Percentiles rank a stretch among this genome's conserved stretches.
Evolutionary conservation across 129 eudicot species (phyloP).

Genomic region (Saussurea involucrata): DNA sequence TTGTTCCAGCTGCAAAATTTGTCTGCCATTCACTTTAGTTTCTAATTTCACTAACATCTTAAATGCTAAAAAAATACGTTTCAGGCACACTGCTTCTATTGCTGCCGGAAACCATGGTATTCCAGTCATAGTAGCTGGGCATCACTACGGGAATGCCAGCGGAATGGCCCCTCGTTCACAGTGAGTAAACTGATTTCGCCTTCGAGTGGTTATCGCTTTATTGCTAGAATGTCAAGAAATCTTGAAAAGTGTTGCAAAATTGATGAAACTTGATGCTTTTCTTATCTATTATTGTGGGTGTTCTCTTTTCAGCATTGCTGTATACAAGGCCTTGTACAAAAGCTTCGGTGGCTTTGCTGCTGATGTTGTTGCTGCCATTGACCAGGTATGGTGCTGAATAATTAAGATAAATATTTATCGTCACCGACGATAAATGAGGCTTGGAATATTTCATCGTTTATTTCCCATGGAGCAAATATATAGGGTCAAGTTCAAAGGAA

Average conservation of each 20-base stretch:
- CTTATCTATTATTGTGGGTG: neutral
- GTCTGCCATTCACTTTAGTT: neutral
- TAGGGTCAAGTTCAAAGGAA: neutral
- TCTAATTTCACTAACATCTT: neutral
- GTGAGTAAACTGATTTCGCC: conserved; percentile 40
- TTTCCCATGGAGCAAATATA: neutral
- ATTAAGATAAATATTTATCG: neutral
- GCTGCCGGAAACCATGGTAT: conserved; percentile 98
- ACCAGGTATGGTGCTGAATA: conserved; percentile 72
- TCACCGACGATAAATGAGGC: neutral
- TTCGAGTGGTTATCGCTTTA: neutral
- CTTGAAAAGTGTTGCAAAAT: neutral
- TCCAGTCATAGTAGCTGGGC: conserved; percentile 88
- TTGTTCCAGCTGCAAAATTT: neutral
- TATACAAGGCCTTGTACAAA: conserved; percentile 92
- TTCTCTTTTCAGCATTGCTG: conserved; percentile 70
- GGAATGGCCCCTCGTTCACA: conserved; percentile 99
- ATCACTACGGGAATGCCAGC: conserved; percentile 91
- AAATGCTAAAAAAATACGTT: neutral
- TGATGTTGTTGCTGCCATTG: conserved; percentile 99
- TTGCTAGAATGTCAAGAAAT: neutral
- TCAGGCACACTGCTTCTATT: conserved; percentile 95
- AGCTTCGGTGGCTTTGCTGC: conserved; percentile 99
- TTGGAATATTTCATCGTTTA: neutral
- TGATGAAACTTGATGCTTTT: neutral